Percentiles rank a stretch among this genome's conserved stretches.
phyloP scores from a whole-genome alignment of 306 rosid species.

The Vigna hirtella region DNA sequence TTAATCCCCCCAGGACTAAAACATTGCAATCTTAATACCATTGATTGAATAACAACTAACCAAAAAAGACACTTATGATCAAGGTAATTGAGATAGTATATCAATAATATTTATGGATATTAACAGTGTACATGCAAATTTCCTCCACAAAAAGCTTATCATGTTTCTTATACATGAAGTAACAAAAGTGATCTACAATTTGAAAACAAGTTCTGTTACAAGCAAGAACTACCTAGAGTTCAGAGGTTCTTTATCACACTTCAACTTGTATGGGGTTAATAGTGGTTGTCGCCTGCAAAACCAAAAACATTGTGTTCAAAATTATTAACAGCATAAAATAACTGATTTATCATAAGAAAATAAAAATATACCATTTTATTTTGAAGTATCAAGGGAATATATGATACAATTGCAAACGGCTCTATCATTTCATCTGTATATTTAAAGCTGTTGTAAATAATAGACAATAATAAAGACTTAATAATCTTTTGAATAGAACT shows the following conservation, averaged over 20 bases:
- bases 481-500: neutral
- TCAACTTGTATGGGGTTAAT: constrained; percentile 75
- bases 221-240: constrained; percentile 70
- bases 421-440: neutral
- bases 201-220: neutral
- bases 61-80: constrained; percentile 1
- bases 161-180: constrained; percentile 16
- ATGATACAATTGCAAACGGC: neutral
- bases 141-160: constrained; percentile 11
- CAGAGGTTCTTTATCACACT: constrained; percentile 91
- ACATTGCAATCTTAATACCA: constrained; percentile 13
- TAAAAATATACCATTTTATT: constrained; percentile 15
- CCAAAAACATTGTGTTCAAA: constrained; percentile 40
- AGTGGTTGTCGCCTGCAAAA: constrained; percentile 80
- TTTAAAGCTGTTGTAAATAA: neutral
- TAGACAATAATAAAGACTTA: neutral
- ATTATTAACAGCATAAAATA: constrained; percentile 34
- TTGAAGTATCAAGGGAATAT: neutral
- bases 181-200: neutral
- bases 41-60: constrained; percentile 21
- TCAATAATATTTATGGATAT: constrained; percentile 8
- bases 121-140: constrained; percentile 20
- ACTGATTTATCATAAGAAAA: constrained; percentile 12
- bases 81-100: constrained; percentile 15
- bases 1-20: neutral